Conservation (phyloP, 441 rosid genomes). For the Gossypium schwendimanii region DNA sequence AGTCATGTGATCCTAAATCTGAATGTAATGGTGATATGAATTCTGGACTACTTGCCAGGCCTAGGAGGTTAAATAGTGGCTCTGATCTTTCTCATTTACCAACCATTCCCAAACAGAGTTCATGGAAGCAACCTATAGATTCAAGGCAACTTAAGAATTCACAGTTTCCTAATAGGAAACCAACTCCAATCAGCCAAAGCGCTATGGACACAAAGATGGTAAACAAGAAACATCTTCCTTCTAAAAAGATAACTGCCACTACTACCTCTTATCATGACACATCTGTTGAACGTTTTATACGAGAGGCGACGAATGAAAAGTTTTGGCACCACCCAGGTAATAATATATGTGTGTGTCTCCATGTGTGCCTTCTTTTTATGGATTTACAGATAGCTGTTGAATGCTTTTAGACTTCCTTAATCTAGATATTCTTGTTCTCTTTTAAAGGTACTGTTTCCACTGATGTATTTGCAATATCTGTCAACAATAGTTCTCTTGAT, state of each 20-base stretch:
- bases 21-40: slow-evolving; percentile 65
- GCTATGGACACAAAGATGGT: slow-evolving; percentile 59
- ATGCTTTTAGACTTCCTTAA: slow-evolving; percentile 15
- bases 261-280: slow-evolving; percentile 73
- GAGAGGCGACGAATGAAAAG: slow-evolving; percentile 91
- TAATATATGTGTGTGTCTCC: neutral
- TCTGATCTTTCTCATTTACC: slow-evolving; percentile 38
- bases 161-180: slow-evolving; percentile 51
- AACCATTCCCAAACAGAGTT: slow-evolving; percentile 63
- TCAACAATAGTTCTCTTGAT: neutral
- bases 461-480: slow-evolving; percentile 11
- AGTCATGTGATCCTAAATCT: slow-evolving; percentile 43
- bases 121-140: slow-evolving; percentile 77
- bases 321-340: slow-evolving; percentile 97
- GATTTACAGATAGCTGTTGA: slow-evolving; percentile 9
- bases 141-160: slow-evolving; percentile 45
- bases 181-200: slow-evolving; percentile 40
- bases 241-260: slow-evolving; percentile 45
- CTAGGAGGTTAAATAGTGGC: slow-evolving; percentile 54
- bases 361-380: neutral
- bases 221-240: slow-evolving; percentile 56
- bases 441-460: slow-evolving; percentile 7
- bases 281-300: slow-evolving; percentile 92
- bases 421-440: slow-evolving; percentile 9
- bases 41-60: slow-evolving; percentile 40